Evolutionary conservation across 1,284 basidiomycete genomes (phyloP), one percentile per base, ranked within the genome.

Genomic region (Pseudozyma thailandica): DNA sequence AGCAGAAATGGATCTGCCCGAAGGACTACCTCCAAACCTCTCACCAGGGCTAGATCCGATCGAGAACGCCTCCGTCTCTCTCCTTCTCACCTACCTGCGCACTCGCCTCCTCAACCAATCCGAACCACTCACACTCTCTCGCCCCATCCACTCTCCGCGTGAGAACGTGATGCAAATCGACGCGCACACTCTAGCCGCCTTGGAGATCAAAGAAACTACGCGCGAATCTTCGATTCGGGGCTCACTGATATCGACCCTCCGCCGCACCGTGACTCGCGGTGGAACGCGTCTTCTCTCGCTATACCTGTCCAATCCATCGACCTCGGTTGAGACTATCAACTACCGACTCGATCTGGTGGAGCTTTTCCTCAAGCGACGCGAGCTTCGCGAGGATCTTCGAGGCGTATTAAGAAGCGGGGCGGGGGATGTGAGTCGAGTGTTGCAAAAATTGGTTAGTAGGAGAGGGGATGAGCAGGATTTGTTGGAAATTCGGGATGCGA

Each of bases 381-480:
- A 53, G 47, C 35, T 81, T 23, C 33, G 72, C 10, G 70, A 81
- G 13, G 80, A 82, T 39, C 26, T 81, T 4, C 56, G 78, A 2
- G 15, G 20, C 2, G 31, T 57, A 3, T 37, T 81, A 23, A 50
- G 77, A 15, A 47, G 33, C 3, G 66, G 75, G 4, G 72, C 70
- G 13, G 80, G 80, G 4, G 80, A 82, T 45, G 70, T 79, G 12
- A 56, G 57, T 6, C 65, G 80, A 5, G 72, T 75, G n/a, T 39
- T 82, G 30, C 80, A 81, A 45, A 72, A 77, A 23, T 55, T 82
- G 16, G 52, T 64, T 6, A 66, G 77, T 26, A 43, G 69, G 13
- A 47, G 80, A 16, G 75, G 74, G 37, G 77, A 81, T 43, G 79
- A 76, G 46, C 78, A 82, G 55, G 80, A 82, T 52, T 50, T 82